Percentiles rank a stretch among this genome's conserved stretches.
Conservation (phyloP, 2,329 filamentous ascomycete genomes). For the Botryosphaeria dothidea region DNA sequence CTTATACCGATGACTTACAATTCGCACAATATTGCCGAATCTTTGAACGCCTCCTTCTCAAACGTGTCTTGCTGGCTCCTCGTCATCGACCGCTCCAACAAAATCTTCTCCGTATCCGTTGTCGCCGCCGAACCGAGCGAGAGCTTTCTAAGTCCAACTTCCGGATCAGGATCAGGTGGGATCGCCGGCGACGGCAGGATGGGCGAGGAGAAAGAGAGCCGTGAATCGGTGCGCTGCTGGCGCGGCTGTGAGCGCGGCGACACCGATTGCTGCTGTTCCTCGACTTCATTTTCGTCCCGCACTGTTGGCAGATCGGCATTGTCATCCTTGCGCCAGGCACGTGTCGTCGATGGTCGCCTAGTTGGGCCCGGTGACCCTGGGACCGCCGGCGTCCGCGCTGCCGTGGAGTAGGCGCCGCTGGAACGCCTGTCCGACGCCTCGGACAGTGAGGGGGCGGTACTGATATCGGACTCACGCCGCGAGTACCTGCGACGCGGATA, state of each 20-base stretch:
- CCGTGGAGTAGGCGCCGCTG: neutral
- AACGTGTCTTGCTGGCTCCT: slow-evolving; percentile 38
- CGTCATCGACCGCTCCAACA: slow-evolving; percentile 23
- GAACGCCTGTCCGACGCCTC: slow-evolving; percentile 15
- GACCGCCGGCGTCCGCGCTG: neutral
- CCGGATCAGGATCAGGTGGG: slow-evolving; percentile 20
- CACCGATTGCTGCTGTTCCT: neutral
- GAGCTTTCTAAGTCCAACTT: neutral
- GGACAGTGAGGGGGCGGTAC: slow-evolving; percentile 6
- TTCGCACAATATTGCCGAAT: slow-evolving; percentile 48
- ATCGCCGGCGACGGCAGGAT: slow-evolving; percentile 26
- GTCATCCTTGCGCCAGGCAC: neutral
- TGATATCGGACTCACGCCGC: slow-evolving; percentile 13
- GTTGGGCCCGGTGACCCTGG: neutral
- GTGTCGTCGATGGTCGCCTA: neutral
- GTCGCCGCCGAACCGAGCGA: neutral
- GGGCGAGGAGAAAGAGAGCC: neutral
- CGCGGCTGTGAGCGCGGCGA: neutral
- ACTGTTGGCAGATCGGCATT: neutral
- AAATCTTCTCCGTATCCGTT: slow-evolving; percentile 2
- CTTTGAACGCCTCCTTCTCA: slow-evolving; percentile 44
- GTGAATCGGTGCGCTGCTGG: neutral
- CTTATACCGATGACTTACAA: slow-evolving; percentile 31
- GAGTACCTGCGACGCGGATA: neutral
- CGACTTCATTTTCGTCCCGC: neutral